These are phyloP conservation scores for Pythium phragmitis DNA, from an alignment of 352 stramenopile species.

Conservation along the genomic window DNA sequence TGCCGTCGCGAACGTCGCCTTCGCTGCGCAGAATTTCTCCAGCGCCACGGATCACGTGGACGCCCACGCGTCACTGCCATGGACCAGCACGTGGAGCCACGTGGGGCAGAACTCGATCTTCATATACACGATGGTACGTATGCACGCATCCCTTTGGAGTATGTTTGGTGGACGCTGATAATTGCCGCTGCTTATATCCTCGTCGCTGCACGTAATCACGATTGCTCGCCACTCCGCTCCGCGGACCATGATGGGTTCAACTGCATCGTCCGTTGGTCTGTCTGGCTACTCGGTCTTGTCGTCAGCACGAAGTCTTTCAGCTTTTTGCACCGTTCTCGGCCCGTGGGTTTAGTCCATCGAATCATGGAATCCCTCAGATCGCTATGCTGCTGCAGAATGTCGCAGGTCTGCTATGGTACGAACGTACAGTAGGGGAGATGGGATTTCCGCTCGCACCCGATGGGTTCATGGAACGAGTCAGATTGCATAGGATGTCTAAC, in stretches of 20 bases:
- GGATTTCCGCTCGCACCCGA: constrained; percentile 1
- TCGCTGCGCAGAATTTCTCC: constrained; percentile 24
- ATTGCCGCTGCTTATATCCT: constrained; percentile 1
- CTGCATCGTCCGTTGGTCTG: not conserved
- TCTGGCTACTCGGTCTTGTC: constrained; percentile 2
- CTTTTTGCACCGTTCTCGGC: constrained; percentile 47
- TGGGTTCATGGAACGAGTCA: constrained; percentile 18
- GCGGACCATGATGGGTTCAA: constrained; percentile 5
- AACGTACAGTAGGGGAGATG: not conserved
- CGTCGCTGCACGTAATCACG: not conserved
- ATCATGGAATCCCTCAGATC: constrained; percentile 17
- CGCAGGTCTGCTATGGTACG: constrained; percentile 41
- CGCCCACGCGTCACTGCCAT: constrained; percentile 28
- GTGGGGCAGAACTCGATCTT: constrained; percentile 75
- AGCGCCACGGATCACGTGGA: not conserved
- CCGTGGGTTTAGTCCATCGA: constrained; percentile 16
- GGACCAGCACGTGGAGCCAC: constrained; percentile 13
- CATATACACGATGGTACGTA: constrained; percentile 68
- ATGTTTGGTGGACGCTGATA: not conserved
- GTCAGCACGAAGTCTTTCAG: constrained; percentile 61
- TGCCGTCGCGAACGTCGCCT: constrained; percentile 33
- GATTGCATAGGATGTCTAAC: not conserved
- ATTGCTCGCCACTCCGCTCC: not conserved
- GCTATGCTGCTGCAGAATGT: constrained; percentile 52
- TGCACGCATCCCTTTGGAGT: not conserved